Evolutionary conservation across 371 early-diverging fungal species (phyloP).

Genomic region (Rhizomucor pusillus): DNA sequence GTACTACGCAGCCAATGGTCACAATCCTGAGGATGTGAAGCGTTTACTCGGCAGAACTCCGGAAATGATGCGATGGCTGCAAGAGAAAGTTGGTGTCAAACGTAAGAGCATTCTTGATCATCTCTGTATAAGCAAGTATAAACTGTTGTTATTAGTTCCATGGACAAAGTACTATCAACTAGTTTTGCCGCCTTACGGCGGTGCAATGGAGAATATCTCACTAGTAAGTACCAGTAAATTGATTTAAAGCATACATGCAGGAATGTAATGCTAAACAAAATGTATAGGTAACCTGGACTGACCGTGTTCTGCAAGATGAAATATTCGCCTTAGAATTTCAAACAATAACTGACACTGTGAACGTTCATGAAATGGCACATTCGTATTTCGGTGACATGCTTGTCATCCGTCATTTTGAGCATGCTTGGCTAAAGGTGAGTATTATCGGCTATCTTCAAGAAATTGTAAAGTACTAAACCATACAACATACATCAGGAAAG

Average conservation of each 20-base stretch:
- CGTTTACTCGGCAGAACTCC: constrained; percentile 48
- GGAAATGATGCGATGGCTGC: constrained; percentile 51
- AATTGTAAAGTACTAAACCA: not conserved
- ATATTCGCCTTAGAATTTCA: constrained; percentile 21
- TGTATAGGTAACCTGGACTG: constrained; percentile 28
- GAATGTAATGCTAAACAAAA: not conserved
- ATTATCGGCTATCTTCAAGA: not conserved
- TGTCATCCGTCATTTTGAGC: constrained; percentile 62
- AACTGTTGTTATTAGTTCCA: constrained; percentile 26
- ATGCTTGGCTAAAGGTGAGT: constrained; percentile 57
- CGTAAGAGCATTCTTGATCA: constrained; percentile 17
- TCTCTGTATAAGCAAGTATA: too few relatives aligned
- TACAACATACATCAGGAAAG: constrained; percentile 30
- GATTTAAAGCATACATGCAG: not conserved
- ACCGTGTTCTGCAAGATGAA: constrained; percentile 33
- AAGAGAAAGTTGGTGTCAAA: constrained; percentile 38
- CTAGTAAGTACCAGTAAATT: constrained; percentile 21
- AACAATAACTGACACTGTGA: constrained; percentile 25
- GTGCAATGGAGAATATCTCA: constrained; percentile 65
- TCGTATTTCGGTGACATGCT: constrained; percentile 61
- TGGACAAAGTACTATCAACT: constrained; percentile 63
- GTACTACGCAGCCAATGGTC: constrained; percentile 46
- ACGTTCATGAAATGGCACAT: constrained; percentile 66
- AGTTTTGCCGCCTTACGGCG: constrained; percentile 29
- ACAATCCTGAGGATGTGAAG: constrained; percentile 29